A percentile compares a stretch with the other conserved stretches of the same genome.
Conservation (phyloP, 495 filamentous ascomycete species). For the Neurospora sublineolata region DNA sequence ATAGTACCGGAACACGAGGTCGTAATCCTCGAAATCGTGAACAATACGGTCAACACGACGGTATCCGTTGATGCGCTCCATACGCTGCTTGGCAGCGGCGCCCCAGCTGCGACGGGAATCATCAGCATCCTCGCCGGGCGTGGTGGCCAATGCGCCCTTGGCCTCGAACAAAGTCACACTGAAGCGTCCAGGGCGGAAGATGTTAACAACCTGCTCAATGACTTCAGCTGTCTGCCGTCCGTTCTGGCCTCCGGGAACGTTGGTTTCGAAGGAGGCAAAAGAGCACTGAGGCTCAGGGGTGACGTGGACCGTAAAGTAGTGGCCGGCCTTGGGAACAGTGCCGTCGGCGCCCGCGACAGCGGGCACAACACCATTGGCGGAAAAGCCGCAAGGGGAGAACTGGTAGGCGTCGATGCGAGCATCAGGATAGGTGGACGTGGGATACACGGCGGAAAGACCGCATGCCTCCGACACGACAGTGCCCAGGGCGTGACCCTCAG, state of each 20-base stretch:
- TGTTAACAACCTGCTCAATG: constrained; percentile 83
- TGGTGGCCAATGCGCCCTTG: constrained; percentile 41
- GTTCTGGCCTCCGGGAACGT: constrained; percentile 82
- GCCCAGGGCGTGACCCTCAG: constrained; percentile 88
- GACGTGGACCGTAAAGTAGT: constrained; percentile 99
- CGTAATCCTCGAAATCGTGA: constrained; percentile 95
- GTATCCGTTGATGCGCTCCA: constrained; percentile 83
- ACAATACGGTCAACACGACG: constrained; percentile 87
- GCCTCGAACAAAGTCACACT: constrained; percentile 95
- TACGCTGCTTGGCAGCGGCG: constrained; percentile 43
- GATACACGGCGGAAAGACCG: constrained; percentile 83
- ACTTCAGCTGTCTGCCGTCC: constrained; percentile 83
- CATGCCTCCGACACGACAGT: constrained; percentile 85
- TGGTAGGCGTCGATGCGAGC: constrained; percentile 92
- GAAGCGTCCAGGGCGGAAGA: constrained; percentile 94
- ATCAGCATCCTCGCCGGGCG: constrained; percentile 30
- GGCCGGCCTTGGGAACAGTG: constrained; percentile 46
- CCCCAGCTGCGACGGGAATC: constrained; percentile 29
- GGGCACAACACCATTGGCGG: constrained; percentile 92
- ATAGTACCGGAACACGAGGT: constrained; percentile 93
- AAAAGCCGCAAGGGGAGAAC: constrained; percentile 96
- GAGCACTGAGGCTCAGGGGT: constrained; percentile 96
- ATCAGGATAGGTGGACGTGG: constrained; percentile 76
- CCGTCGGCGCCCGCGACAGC: constrained; percentile 22
- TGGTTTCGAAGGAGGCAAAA: constrained; percentile 98